Conservation (phyloP, 1,139 yeast genomes). For the Saccharomyces hybrid region DNA sequence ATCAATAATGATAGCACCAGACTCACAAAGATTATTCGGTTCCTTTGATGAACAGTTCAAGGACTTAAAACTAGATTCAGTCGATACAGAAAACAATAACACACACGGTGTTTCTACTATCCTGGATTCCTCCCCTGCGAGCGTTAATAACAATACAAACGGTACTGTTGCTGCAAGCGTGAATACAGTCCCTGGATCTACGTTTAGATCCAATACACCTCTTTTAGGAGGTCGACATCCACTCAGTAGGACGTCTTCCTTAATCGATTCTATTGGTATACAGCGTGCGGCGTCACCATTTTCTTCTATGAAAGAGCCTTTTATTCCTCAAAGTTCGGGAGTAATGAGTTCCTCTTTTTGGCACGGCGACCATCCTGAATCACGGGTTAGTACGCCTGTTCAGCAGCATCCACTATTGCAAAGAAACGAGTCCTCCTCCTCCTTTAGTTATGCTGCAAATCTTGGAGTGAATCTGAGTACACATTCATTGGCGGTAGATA, state of each 20-base stretch:
- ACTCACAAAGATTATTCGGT: background rate
- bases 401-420: background rate
- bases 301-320: background rate
- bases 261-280: constrained; percentile 22
- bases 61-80: background rate
- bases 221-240: constrained; percentile 7
- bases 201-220: constrained; percentile 2
- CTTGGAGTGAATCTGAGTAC: background rate
- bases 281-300: constrained; percentile 5
- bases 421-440: background rate
- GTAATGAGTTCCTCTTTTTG: background rate
- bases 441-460: background rate
- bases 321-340: background rate
- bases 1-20: background rate
- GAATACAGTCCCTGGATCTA: constrained; percentile 3
- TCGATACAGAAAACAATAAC: background rate
- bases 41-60: background rate
- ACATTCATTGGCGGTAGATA: background rate
- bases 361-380: background rate
- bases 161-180: constrained; percentile 1
- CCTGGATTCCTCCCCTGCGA: background rate
- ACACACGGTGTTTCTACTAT: background rate
- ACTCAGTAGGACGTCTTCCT: constrained; percentile 18
- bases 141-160: background rate
- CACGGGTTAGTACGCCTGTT: constrained; percentile 1